phyloP scores from a whole-genome alignment of 1,284 basidiomycete genomes.

The Schizopora paradoxa region DNA sequence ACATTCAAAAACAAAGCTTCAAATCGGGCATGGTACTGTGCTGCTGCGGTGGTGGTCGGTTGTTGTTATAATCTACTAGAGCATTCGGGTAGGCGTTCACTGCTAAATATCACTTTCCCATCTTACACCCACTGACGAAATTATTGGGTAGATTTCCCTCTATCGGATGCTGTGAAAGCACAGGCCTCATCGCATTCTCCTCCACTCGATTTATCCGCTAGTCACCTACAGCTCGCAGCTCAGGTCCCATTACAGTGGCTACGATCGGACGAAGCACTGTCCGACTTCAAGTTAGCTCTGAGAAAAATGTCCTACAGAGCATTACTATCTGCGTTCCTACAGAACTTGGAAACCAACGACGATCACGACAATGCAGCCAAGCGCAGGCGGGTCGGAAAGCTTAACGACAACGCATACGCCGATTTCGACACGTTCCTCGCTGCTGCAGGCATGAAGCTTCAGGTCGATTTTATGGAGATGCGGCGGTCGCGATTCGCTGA shows the following conservation, averaged over 20 bases:
- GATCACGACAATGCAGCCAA: background rate
- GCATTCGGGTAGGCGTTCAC: conserved; percentile 29
- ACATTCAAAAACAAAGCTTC: conserved; percentile 17
- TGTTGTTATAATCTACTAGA: conserved; percentile 50
- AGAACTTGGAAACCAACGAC: background rate
- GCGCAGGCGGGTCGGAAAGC: conserved; percentile 27
- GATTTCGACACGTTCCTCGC: conserved; percentile 30
- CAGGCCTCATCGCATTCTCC: conserved; percentile 7
- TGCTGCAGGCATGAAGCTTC: conserved; percentile 26
- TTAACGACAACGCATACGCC: conserved; percentile 31
- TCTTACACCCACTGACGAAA: conserved; percentile 13
- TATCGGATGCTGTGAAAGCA: conserved; percentile 29
- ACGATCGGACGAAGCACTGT: conserved; percentile 23
- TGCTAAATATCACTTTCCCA: conserved; percentile 15
- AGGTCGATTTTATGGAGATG: conserved; percentile 16
- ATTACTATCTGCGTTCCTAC: conserved; percentile 19
- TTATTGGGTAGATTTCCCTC: conserved; percentile 40
- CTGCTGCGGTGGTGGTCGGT: conserved; percentile 41
- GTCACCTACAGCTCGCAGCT: conserved; percentile 51
- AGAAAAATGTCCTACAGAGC: conserved; percentile 65
- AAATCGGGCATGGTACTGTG: conserved; percentile 31
- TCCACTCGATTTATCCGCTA: conserved; percentile 26
- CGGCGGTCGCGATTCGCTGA: background rate
- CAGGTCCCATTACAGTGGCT: conserved; percentile 40
- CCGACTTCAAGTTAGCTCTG: conserved; percentile 39